These are phyloP conservation scores for Apiotrichum brassicae DNA, from an alignment of 1,284 basidiomycete genomes.

Conservation along the genomic window DNA sequence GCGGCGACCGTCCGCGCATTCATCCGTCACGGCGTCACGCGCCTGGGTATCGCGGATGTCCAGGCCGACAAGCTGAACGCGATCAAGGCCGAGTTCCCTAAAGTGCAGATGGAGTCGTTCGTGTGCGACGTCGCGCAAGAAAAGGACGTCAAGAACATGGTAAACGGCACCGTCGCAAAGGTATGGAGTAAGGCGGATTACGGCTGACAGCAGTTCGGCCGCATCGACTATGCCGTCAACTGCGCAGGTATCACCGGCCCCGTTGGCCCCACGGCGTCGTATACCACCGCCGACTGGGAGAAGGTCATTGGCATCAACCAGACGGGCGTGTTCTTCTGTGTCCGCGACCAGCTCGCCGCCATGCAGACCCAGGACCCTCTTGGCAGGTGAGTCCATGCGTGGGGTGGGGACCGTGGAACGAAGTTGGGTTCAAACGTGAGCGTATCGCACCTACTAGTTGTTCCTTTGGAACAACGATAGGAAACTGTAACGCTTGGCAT, in stretches of 20 bases:
- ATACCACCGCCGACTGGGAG: conserved; percentile 24
- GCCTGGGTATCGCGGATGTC: conserved; percentile 6
- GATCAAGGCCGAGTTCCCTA: neutral
- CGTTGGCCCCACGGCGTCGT: conserved; percentile 7
- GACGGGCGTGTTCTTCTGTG: conserved; percentile 17
- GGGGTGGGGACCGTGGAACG: too few relatives aligned
- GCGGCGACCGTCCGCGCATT: conserved; percentile 9
- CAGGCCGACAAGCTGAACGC: conserved; percentile 1
- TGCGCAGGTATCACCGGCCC: conserved; percentile 26
- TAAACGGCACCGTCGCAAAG: neutral
- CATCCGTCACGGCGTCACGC: conserved; percentile 6
- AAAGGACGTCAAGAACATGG: conserved; percentile 3
- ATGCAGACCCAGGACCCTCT: conserved; percentile 19
- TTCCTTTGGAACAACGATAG: too few relatives aligned
- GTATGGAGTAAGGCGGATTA: neutral
- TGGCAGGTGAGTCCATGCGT: neutral
- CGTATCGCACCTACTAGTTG: too few relatives aligned
- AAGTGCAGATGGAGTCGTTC: conserved; percentile 3
- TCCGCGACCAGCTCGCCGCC: conserved; percentile 20
- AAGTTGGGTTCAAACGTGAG: too few relatives aligned
- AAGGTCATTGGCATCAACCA: conserved; percentile 27
- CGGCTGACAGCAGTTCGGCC: conserved; percentile 15
- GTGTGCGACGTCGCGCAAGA: conserved; percentile 12
- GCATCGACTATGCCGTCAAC: conserved; percentile 34
- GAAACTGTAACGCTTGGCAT: too few relatives aligned